These are phyloP conservation scores for Macaranga tanarius DNA, from an alignment of 441 rosid genomes.

Conservation along the genomic window DNA sequence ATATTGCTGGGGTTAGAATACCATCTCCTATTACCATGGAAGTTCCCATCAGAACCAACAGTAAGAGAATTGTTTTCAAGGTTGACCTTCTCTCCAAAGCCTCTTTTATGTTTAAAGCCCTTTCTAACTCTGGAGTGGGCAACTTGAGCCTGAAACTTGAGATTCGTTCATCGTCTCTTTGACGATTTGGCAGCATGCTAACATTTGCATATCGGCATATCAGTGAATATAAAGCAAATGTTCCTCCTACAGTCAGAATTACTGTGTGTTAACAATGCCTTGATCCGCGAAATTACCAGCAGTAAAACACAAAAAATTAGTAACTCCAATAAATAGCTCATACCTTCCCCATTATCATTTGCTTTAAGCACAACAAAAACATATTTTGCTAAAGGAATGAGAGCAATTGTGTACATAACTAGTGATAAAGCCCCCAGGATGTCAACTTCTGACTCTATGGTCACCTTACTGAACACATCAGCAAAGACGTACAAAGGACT, in stretches of 20 bases:
- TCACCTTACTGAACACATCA: conserved; percentile 93
- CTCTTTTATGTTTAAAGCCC: conserved; percentile 78
- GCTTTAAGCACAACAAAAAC: conserved; percentile 95
- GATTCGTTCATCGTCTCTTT: conserved; percentile 84
- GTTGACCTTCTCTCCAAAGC: conserved; percentile 63
- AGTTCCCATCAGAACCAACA: conserved; percentile 92
- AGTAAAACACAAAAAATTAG: neutral
- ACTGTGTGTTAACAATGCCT: conserved; percentile 19
- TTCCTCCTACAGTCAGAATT: conserved; percentile 68
- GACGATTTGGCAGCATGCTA: conserved; percentile 84
- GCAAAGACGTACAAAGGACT: conserved; percentile 89
- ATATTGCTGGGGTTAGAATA: conserved; percentile 91
- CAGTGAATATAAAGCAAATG: conserved; percentile 88
- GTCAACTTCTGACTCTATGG: conserved; percentile 71
- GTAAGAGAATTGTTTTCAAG: conserved; percentile 67
- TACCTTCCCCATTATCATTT: conserved; percentile 96
- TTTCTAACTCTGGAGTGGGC: conserved; percentile 93
- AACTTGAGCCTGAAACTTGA: conserved; percentile 86
- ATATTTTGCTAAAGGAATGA: conserved; percentile 81
- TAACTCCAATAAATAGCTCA: conserved; percentile 3
- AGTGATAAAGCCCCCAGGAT: conserved; percentile 88
- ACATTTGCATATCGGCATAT: conserved; percentile 91
- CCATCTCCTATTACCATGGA: conserved; percentile 98
- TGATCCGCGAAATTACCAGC: neutral
- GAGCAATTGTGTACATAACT: conserved; percentile 90